Evolutionary conservation across 352 stramenopile genomes (phyloP).

Genomic region (Blastocystis sp.): DNA sequence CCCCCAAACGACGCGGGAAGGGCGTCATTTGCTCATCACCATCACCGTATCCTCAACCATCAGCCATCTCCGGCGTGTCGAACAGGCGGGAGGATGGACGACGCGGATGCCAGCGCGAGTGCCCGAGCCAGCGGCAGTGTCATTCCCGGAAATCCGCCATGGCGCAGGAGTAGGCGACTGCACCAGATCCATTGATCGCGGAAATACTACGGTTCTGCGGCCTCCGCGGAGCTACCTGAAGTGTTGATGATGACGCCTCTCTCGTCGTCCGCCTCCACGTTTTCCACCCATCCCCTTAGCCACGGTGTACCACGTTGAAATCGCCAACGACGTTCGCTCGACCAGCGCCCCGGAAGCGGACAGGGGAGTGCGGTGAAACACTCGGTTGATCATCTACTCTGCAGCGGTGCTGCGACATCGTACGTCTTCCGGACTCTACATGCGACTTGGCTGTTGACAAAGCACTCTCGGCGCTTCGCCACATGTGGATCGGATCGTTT

Average conservation of each 20-base stretch:
- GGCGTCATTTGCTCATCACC: conserved; percentile 43
- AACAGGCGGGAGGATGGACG: conserved; percentile 38
- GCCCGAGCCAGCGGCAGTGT: conserved; percentile 36
- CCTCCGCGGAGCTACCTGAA: background rate
- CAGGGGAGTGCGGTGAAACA: background rate
- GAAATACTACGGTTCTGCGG: conserved; percentile 3
- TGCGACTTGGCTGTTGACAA: conserved; percentile 39
- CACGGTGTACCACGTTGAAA: conserved; percentile 47
- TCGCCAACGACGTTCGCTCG: conserved; percentile 27
- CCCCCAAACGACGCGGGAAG: conserved; percentile 28
- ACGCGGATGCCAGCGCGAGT: conserved; percentile 30
- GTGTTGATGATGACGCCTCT: conserved; percentile 65
- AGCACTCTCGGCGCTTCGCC: background rate
- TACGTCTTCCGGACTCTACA: conserved; percentile 27
- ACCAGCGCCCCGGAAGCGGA: conserved; percentile 25
- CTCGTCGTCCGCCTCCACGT: background rate
- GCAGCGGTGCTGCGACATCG: background rate
- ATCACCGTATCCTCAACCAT: conserved; percentile 54
- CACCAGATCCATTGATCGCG: conserved; percentile 42
- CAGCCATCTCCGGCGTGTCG: conserved; percentile 5
- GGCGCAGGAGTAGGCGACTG: conserved; percentile 31
- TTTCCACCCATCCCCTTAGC: background rate
- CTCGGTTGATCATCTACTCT: conserved; percentile 32
- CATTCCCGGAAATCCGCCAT: conserved; percentile 61
- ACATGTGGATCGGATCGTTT: conserved; percentile 22